phyloP scores from a whole-genome alignment of 805 yeast genomes.

The Lachancea kluyveri region DNA sequence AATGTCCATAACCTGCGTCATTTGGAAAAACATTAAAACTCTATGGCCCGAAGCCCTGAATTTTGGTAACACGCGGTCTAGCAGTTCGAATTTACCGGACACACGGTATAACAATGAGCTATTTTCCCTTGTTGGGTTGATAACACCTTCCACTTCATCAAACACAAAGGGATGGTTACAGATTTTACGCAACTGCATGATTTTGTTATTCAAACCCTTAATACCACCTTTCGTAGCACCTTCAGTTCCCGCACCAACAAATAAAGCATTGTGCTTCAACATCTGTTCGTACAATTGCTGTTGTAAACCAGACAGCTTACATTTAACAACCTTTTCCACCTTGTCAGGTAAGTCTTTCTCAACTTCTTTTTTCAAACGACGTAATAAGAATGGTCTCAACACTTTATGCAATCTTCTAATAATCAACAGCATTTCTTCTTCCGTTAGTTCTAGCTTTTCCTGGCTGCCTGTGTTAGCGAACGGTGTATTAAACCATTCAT shows the following conservation, averaged over 20 bases:
- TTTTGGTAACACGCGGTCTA: slow-evolving; percentile 71
- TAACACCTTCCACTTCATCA: slow-evolving; percentile 69
- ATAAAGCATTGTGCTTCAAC: slow-evolving; percentile 64
- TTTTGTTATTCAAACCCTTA: slow-evolving; percentile 72
- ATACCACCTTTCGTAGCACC: slow-evolving; percentile 60
- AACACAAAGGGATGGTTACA: slow-evolving; percentile 87
- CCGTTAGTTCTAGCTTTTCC: slow-evolving; percentile 73
- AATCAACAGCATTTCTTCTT: slow-evolving; percentile 78
- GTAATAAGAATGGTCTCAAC: slow-evolving; percentile 72
- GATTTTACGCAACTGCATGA: slow-evolving; percentile 80
- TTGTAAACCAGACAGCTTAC: slow-evolving; percentile 71
- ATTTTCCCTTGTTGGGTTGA: slow-evolving; percentile 57
- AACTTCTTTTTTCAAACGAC: slow-evolving; percentile 82
- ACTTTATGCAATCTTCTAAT: slow-evolving; percentile 84
- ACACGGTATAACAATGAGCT: slow-evolving; percentile 68
- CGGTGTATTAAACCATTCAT: slow-evolving; percentile 88
- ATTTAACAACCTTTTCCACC: slow-evolving; percentile 75
- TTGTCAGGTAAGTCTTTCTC: slow-evolving; percentile 83
- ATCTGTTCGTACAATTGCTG: slow-evolving; percentile 66
- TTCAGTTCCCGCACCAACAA: slow-evolving; percentile 53
- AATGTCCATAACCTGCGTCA: slow-evolving; percentile 87
- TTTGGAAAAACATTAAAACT: slow-evolving; percentile 77
- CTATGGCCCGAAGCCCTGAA: slow-evolving; percentile 70
- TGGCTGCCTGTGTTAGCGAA: slow-evolving; percentile 81
- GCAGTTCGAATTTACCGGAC: slow-evolving; percentile 74